phyloP scores from a whole-genome alignment of 176 grass and related monocot genomes.

The Paspalum vaginatum region DNA sequence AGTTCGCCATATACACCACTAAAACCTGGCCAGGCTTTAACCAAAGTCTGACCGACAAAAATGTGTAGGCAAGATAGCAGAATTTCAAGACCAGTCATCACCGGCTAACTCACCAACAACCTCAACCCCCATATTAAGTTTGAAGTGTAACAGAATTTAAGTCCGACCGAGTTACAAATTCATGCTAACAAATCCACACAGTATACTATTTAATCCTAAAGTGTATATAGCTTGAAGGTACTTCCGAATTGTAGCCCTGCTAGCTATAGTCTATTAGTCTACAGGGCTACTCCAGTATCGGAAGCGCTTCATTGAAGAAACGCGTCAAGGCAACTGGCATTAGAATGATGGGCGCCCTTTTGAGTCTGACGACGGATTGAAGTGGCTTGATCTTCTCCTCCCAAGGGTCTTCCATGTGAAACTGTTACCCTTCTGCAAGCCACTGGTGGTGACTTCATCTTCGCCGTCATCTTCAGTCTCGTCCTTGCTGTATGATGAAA shows the following conservation, averaged over 20 bases:
- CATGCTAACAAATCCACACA: slow-evolving; percentile 3
- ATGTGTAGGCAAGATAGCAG: not conserved
- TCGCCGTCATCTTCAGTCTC: slow-evolving; percentile 51
- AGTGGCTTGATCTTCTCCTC: slow-evolving; percentile 82
- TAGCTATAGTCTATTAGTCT: slow-evolving; percentile 20
- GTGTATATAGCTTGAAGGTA: slow-evolving; percentile 13
- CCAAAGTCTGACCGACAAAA: not conserved
- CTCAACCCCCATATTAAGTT: not conserved
- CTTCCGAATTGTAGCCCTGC: not conserved
- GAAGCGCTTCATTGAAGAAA: not conserved
- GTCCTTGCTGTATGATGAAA: slow-evolving; percentile 70
- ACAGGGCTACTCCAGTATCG: not conserved
- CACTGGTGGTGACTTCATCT: slow-evolving; percentile 52
- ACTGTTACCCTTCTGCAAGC: slow-evolving; percentile 59
- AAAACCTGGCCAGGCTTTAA: not conserved
- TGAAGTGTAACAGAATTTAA: not conserved
- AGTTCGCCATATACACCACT: not conserved
- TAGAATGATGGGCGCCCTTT: slow-evolving; percentile 58
- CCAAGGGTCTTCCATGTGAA: slow-evolving; percentile 84
- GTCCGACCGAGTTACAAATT: slow-evolving; percentile 5
- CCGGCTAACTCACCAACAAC: not conserved
- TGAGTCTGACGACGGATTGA: slow-evolving; percentile 41
- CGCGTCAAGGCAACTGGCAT: not conserved
- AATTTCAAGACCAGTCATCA: not conserved
- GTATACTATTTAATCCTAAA: slow-evolving; percentile 24